Conservation (phyloP, 306 rosid species). For the Rosa chinensis region DNA sequence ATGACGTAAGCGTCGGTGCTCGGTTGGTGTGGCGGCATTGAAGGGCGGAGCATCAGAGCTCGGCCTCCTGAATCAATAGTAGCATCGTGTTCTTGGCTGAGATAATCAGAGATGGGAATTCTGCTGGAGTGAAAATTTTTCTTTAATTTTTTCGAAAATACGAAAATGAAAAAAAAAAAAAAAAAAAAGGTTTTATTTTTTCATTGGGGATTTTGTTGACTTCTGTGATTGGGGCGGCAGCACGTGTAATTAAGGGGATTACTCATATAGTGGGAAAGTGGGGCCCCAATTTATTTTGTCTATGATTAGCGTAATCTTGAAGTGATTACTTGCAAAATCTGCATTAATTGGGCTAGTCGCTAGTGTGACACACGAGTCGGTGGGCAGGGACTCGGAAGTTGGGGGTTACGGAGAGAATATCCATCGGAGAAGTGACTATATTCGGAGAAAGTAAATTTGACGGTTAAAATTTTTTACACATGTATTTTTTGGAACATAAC, state of each 20-base stretch:
- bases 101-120: background rate
- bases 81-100: background rate
- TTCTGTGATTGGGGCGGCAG: background rate
- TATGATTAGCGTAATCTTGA: background rate
- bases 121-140: background rate
- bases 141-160: background rate
- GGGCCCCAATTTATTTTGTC: background rate
- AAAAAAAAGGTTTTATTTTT: background rate
- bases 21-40: conserved; percentile 9
- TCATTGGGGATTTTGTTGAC: background rate
- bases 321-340: background rate
- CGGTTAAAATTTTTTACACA: too few species aligned
- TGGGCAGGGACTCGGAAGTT: too few species aligned
- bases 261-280: background rate
- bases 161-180: background rate
- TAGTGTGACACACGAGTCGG: background rate
- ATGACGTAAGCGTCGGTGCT: background rate
- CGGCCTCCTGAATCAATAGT: background rate
- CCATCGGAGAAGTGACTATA: too few species aligned
- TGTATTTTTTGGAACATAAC: too few species aligned
- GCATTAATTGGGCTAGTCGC: background rate
- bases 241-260: background rate
- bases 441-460: too few species aligned
- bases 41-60: background rate
- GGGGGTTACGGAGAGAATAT: too few species aligned